phyloP scores from a whole-genome alignment of 2,329 filamentous ascomycete species.

The Fusarium penzigii region DNA sequence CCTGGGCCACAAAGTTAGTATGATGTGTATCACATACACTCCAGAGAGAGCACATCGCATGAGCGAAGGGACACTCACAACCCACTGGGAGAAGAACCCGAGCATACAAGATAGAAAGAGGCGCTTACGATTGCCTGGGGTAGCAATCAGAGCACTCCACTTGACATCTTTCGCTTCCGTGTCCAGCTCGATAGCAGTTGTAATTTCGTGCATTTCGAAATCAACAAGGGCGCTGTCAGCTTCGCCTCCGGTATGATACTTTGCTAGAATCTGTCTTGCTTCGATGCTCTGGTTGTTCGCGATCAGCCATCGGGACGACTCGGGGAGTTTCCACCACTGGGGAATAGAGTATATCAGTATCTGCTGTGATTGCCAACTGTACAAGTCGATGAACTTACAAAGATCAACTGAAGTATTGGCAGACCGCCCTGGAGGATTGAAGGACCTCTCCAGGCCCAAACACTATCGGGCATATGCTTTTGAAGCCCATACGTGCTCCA shows the following conservation, averaged over 20 bases:
- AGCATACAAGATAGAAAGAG: too few species aligned
- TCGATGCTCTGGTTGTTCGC: background rate
- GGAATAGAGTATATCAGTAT: too few species aligned
- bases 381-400: too few species aligned
- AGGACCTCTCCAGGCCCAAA: slow-evolving; percentile 15
- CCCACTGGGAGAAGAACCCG: too few species aligned
- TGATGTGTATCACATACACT: too few species aligned
- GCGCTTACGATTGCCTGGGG: background rate
- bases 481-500: slow-evolving; percentile 11
- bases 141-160: background rate
- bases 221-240: background rate
- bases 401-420: background rate
- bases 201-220: slow-evolving; percentile 4
- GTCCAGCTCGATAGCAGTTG: background rate
- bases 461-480: slow-evolving; percentile 1
- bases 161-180: background rate
- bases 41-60: too few species aligned
- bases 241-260: slow-evolving; percentile 3
- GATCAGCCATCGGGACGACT: background rate
- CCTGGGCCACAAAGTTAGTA: background rate
- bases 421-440: slow-evolving; percentile 7
- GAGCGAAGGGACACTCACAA: too few species aligned
- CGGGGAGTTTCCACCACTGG: too few species aligned
- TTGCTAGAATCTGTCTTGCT: background rate
- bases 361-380: too few species aligned